Evolutionary conservation across 768 basidiomycete species (phyloP).

Genomic region (Hygrophorus russula): DNA sequence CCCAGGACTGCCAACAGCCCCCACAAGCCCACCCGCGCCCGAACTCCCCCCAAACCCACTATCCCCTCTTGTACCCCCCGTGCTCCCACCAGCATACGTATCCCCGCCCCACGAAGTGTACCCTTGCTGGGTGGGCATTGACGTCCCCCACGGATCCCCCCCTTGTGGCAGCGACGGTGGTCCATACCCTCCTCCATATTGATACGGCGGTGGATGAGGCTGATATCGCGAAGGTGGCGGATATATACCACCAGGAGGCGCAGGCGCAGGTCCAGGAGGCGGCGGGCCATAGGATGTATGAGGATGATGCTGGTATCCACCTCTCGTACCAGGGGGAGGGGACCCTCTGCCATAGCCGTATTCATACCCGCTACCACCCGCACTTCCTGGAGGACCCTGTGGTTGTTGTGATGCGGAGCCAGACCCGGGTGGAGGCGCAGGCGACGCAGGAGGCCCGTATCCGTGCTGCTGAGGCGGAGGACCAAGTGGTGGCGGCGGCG

Average conservation of each 20-base stretch:
- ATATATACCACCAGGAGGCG: not conserved
- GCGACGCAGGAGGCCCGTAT: not conserved
- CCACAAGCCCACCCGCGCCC: slow-evolving; percentile 8
- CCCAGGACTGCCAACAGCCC: slow-evolving; percentile 11
- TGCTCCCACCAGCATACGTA: not conserved
- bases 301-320: slow-evolving; percentile 9
- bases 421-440: not conserved
- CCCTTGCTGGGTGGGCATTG: not conserved
- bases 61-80: not conserved
- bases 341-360: slow-evolving; percentile 3
- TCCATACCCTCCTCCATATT: slow-evolving; percentile 1
- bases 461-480: not conserved
- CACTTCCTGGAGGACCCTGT: not conserved
- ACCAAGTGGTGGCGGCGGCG: slow-evolving; percentile 4
- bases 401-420: not conserved
- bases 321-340: slow-evolving; percentile 10
- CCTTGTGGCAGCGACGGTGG: slow-evolving; percentile 1
- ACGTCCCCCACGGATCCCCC: slow-evolving; percentile 2
- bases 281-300: slow-evolving; percentile 10
- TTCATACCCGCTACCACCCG: not conserved
- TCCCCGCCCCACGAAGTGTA: slow-evolving; percentile 6
- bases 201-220: not conserved
- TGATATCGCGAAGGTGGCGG: slow-evolving; percentile 1
- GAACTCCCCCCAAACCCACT: slow-evolving; percentile 1
- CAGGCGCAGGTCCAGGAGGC: not conserved